Base-by-base conservation (phyloP, 768 basidiomycete genomes). In the Psilocybe sp. region DNA sequence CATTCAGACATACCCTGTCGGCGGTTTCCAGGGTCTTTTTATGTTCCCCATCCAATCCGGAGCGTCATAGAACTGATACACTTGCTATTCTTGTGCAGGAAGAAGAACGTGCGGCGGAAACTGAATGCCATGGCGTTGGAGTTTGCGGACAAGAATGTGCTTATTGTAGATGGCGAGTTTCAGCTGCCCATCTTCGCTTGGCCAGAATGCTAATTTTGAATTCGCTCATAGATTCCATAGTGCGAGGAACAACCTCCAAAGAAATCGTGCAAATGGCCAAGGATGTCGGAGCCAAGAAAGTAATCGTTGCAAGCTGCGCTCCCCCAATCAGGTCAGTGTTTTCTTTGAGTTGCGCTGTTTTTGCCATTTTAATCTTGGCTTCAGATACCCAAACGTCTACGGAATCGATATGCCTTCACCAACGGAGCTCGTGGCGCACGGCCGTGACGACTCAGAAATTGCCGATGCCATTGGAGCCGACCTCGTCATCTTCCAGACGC, bases 231-330 rank as follows among this genome's bases (percentile, higher is more conserved):
- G 96, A 99, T 69, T 98, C 97, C 0, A 99, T 99, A 58, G 97
- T 99, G 16, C 86, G 97, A 19, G 97, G 97, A 5, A 99, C 97
- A 1, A 99, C 97, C 0, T 98, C 96, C 12, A 96, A 92, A 64
- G 97, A 99, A 66, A 99, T 99, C 54, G 81, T 99, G 19, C 95
- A 98, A 65, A 98, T 99, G 95, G 97, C 96, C 15, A 95, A 95
- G 64, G 97, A 99, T 61, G 97, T 97, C 13, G 97, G 97, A 13
- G 96, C 97, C 14, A 93, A 89, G 68, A 91, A 89, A 58, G 92
- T 99, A 60, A 87, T 98, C 54, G 85, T 98, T 40, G 97, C 97
- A 1, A 96, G 93, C 44, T 98, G 97, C 63, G 92, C 97, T 7
- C 97, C 97, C 5, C 92, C 97, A 1, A 98, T 99, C 59, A 82